Base-by-base conservation (phyloP, 2,329 filamentous ascomycete genomes). In the Drechslerella coelobrocha region DNA sequence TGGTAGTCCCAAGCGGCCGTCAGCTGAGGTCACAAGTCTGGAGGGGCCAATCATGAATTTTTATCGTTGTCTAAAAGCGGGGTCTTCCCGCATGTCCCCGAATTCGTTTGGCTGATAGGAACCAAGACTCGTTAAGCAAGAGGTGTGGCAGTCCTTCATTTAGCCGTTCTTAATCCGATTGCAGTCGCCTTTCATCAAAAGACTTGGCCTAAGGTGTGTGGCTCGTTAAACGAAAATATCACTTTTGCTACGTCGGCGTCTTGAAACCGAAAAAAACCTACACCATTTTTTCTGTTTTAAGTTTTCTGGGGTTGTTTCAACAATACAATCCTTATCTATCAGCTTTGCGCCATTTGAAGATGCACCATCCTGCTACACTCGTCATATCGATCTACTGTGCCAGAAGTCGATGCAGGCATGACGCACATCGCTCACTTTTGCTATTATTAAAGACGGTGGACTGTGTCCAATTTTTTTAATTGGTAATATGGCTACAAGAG, bases 21-120 rank as follows among this genome's bases (percentile, higher is more conserved):
- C 45, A 57, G 54, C 54, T 59, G 53, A 39, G 60, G 53, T 61
- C 48, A 50, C 55, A 61, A 45, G 37, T 24, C 3, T 5, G 12
- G 7, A 43, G n/a, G 51, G 39, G 23, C 55, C 50, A 66, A 66
- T 66, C 41, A 56, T n/a, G 21, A 34, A 23, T 39, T 19, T 51
- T 61, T 51, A 43, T 45, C 52, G 41, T 17, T 24, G 29, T 37
- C 56, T 51, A 51, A 68, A 47, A 61, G 63, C 63, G 63, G 63
- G 63, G 55, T 68, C 48, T 54, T 66, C 61, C 54, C 61, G 61
- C 61, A 66, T 66, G 61, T 66, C 61, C 63, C 63, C 63, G 63
- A n/a, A 61, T 39, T 54, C 53, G 54, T 51, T 26, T 41, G 21
- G 41, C 31, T 41, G 61, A 48, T 47, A 60, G 48, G 39, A 21